Conservation (phyloP, 345 rosid genomes). For the Brassica juncea region DNA sequence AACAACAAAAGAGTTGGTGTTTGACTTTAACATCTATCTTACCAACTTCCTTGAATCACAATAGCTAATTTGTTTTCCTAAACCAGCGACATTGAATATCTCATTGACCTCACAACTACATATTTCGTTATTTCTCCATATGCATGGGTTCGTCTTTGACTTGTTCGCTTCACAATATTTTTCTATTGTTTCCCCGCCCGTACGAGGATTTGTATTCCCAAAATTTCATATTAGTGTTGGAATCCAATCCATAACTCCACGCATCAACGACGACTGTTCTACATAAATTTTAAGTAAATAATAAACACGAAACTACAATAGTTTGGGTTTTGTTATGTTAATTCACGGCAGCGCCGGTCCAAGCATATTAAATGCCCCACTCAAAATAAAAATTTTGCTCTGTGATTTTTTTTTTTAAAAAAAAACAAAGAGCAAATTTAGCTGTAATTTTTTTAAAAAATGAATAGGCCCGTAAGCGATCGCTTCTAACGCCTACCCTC, state of each 20-base stretch:
- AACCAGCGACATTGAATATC: not conserved
- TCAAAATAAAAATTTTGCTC: too few species aligned
- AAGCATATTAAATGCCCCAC: too few species aligned
- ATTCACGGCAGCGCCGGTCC: too few species aligned
- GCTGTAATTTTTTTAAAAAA: too few species aligned
- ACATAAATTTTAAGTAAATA: not conserved
- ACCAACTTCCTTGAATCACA: constrained; percentile 18
- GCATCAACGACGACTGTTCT: not conserved
- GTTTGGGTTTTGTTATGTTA: not conserved
- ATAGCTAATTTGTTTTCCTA: not conserved
- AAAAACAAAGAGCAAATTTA: too few species aligned
- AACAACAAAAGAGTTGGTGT: constrained; percentile 14
- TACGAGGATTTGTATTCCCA: constrained; percentile 26
- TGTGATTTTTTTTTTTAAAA: too few species aligned
- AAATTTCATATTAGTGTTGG: not conserved
- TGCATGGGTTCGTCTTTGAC: constrained; percentile 33
- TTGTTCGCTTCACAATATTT: constrained; percentile 29
- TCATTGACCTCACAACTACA: constrained; percentile 16
- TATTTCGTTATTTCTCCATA: constrained; percentile 14
- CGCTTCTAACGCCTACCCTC: too few species aligned
- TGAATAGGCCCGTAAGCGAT: too few species aligned
- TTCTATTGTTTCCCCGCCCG: constrained; percentile 4
- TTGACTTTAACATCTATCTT: constrained; percentile 20
- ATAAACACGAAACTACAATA: not conserved
- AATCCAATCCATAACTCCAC: not conserved